A percentile compares a stretch with the other conserved stretches of the same genome.
phyloP scores from a whole-genome alignment of 176 grass and related monocot genomes.

The Ensete glaucum region DNA sequence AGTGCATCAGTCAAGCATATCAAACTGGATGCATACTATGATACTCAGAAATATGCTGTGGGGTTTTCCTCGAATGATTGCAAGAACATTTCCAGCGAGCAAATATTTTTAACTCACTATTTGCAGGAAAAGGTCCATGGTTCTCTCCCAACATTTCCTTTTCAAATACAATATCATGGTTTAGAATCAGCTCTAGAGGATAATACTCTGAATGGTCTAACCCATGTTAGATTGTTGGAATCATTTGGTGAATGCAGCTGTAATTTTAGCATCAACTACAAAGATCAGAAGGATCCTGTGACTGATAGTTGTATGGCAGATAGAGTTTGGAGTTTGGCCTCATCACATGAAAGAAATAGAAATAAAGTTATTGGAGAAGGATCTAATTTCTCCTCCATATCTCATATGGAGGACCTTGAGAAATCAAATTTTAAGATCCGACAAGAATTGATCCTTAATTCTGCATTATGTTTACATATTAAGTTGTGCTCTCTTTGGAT shows the following conservation, averaged over 20 bases:
- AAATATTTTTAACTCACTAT: conserved; percentile 47
- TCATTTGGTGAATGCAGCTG: conserved; percentile 69
- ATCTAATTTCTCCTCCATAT: conserved; percentile 59
- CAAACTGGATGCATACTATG: conserved; percentile 69
- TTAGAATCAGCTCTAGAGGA: conserved; percentile 7
- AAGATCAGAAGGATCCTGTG: conserved; percentile 38
- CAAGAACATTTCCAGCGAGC: conserved; percentile 10
- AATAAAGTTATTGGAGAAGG: conserved; percentile 49
- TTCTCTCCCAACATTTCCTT: conserved; percentile 50
- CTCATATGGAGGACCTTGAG: conserved; percentile 43
- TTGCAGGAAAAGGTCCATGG: conserved; percentile 62
- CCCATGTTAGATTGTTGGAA: conserved; percentile 64
- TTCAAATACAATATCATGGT: conserved; percentile 28
- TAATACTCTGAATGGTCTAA: conserved; percentile 27
- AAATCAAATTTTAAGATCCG: conserved; percentile 42
- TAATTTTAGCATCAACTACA: conserved; percentile 46
- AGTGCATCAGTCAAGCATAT: conserved; percentile 47
- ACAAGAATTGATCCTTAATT: conserved; percentile 63
- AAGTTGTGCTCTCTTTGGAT: conserved; percentile 47
- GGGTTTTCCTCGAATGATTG: neutral
- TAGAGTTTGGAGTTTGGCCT: conserved; percentile 68
- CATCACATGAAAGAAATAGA: conserved; percentile 45
- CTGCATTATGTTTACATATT: conserved; percentile 67
- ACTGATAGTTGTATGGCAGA: conserved; percentile 43
- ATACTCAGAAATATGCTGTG: conserved; percentile 19